Conservation (phyloP, 2,329 filamentous ascomycete species). For the Botrytis galanthina region DNA sequence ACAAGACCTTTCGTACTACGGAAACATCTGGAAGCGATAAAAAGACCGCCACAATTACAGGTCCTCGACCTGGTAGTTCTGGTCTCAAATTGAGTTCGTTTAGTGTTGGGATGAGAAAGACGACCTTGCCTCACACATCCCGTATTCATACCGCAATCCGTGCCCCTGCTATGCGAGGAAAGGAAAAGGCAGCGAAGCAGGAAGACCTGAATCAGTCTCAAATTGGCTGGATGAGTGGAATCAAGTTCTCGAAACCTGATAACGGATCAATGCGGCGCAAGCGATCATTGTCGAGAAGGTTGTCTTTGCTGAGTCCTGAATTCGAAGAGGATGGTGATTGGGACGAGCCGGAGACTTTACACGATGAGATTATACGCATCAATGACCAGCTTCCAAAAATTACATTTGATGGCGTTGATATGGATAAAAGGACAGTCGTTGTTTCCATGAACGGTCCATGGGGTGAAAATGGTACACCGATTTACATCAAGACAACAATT, state of each 20-base stretch:
- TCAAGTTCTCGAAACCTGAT: conserved; percentile 53
- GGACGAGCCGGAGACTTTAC: conserved; percentile 58
- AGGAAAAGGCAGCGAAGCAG: conserved; percentile 30
- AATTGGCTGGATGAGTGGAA: conserved; percentile 68
- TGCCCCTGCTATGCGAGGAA: conserved; percentile 37
- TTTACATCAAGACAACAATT: conserved; percentile 62
- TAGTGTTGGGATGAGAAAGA: conserved; percentile 42
- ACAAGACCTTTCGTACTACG: conserved; percentile 79
- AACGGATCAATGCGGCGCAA: conserved; percentile 26
- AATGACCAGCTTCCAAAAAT: conserved; percentile 62
- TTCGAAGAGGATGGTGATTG: conserved; percentile 46
- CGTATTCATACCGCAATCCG: conserved; percentile 31
- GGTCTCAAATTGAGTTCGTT: conserved; percentile 39
- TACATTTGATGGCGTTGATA: conserved; percentile 62
- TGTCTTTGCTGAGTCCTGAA: conserved; percentile 37
- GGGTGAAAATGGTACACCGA: conserved; percentile 55
- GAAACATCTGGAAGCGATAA: conserved; percentile 60
- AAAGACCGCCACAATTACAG: conserved; percentile 60
- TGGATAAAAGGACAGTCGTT: conserved; percentile 57
- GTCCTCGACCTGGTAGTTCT: conserved; percentile 50
- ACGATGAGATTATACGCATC: conserved; percentile 63
- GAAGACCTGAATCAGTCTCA: conserved; percentile 52
- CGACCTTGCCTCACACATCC: conserved; percentile 41
- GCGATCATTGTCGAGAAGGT: conserved; percentile 31
- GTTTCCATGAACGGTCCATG: conserved; percentile 65